phyloP scores from a whole-genome alignment of 2,329 filamentous ascomycete genomes.

The Colletotrichum filicis region DNA sequence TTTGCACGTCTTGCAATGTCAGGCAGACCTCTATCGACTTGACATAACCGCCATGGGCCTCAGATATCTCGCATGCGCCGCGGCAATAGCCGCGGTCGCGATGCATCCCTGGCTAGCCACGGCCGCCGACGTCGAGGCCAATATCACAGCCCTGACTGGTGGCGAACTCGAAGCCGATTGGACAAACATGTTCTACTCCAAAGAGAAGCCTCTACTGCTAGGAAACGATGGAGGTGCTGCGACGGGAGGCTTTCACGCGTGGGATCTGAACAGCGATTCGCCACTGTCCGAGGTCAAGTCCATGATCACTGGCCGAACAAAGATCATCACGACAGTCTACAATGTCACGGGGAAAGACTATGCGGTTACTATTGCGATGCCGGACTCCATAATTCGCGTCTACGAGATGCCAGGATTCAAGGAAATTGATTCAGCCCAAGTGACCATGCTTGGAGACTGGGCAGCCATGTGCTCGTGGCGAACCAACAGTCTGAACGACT shows the following conservation, averaged over 20 bases:
- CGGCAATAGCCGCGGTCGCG: constrained; percentile 21
- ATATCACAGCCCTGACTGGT: constrained; percentile 46
- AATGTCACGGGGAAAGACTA: constrained; percentile 49
- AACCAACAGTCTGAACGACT: constrained; percentile 52
- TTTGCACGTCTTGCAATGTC: constrained; percentile 22
- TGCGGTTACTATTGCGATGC: constrained; percentile 53
- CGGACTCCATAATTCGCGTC: constrained; percentile 53
- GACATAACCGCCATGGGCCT: constrained; percentile 23
- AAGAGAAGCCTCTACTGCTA: constrained; percentile 49
- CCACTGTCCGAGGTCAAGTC: constrained; percentile 45
- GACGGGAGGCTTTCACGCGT: constrained; percentile 55
- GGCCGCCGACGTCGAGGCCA: constrained; percentile 36
- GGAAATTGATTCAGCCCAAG: constrained; percentile 44
- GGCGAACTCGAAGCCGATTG: constrained; percentile 53
- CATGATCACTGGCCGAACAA: constrained; percentile 54
- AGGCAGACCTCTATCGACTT: constrained; percentile 6
- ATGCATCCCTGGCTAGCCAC: constrained; percentile 16
- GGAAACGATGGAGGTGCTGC: constrained; percentile 57
- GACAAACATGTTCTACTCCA: constrained; percentile 52
- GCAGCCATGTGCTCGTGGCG: constrained; percentile 58
- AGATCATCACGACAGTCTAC: constrained; percentile 53
- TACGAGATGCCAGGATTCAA: constrained; percentile 48
- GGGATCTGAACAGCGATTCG: constrained; percentile 43
- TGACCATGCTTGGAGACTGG: constrained; percentile 56
- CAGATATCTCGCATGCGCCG: constrained; percentile 22